These are phyloP conservation scores for Ceratocystis huliohia DNA, from an alignment of 2,329 filamentous ascomycete species.

Conservation along the genomic window DNA sequence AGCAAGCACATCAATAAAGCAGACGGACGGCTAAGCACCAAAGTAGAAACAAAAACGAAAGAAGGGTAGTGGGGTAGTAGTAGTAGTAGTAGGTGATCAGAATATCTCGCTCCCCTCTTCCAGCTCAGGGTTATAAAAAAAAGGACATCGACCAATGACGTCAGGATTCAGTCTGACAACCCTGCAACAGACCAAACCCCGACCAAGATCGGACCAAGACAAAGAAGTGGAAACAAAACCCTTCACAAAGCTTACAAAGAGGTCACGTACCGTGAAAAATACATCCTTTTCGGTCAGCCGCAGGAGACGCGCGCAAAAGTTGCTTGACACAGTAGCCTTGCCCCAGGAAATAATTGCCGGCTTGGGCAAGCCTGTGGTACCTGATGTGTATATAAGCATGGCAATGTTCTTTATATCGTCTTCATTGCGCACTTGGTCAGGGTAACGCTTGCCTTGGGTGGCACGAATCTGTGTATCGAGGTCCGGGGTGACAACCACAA, in stretches of 20 bases:
- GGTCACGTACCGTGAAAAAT: conserved; percentile 54
- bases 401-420: conserved; percentile 45
- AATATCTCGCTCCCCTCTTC: neutral
- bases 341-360: conserved; percentile 63
- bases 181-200: conserved; percentile 3
- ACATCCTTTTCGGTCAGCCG: conserved; percentile 49
- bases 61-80: neutral
- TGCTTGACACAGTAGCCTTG: conserved; percentile 45
- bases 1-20: too few relatives aligned
- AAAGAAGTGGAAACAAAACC: neutral
- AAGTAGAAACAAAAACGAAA: conserved; percentile 9
- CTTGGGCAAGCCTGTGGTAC: conserved; percentile 75
- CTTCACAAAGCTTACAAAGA: neutral
- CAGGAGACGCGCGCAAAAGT: conserved; percentile 44
- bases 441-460: conserved; percentile 41
- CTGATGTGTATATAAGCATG: conserved; percentile 71
- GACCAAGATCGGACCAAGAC: neutral
- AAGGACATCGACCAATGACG: neutral
- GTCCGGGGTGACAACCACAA: conserved; percentile 49
- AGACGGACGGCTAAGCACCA: neutral
- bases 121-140: neutral
- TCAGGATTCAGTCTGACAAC: neutral
- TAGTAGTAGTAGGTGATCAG: neutral
- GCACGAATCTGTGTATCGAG: conserved; percentile 42
- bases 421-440: conserved; percentile 44